Evolutionary conservation across 495 filamentous ascomycete species (phyloP).

Genomic region (Massariosphaeria phaeospora): DNA sequence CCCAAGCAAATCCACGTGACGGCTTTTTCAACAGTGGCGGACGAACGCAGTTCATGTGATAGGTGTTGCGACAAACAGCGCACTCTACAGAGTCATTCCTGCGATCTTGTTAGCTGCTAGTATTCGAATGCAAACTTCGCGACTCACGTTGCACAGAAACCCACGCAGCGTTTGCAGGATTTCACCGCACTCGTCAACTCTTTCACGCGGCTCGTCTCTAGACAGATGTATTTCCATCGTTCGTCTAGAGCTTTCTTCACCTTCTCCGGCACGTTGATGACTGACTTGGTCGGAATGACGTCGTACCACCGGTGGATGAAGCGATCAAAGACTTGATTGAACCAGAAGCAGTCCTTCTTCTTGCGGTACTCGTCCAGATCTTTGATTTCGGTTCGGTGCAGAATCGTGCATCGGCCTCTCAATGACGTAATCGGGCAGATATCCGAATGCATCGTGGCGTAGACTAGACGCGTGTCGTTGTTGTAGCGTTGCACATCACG

Average conservation of each 20-base stretch:
- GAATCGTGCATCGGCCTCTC: conserved; percentile 86
- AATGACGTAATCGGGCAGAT: conserved; percentile 86
- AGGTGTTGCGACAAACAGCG: conserved; percentile 87
- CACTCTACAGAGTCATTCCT: conserved; percentile 95
- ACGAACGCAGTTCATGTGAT: conserved; percentile 97
- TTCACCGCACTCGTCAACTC: conserved; percentile 96
- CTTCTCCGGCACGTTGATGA: conserved; percentile 91
- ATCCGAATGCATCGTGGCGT: conserved; percentile 98
- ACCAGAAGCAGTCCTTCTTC: conserved; percentile 84
- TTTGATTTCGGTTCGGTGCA: conserved; percentile 77
- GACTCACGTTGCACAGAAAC: conserved; percentile 86
- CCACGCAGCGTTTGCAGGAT: conserved; percentile 82
- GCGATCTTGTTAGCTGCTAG: conserved; percentile 14
- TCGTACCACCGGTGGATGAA: conserved; percentile 98
- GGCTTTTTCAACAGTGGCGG: conserved; percentile 93
- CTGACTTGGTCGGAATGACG: conserved; percentile 82
- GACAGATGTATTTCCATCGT: conserved; percentile 89
- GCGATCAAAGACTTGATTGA: conserved; percentile 93
- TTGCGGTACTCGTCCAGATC: conserved; percentile 81
- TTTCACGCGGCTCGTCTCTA: conserved; percentile 85
- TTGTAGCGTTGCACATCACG: conserved; percentile 91
- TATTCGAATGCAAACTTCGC: not conserved
- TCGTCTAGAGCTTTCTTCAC: conserved; percentile 94
- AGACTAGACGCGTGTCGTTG: conserved; percentile 81
- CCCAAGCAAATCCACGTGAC: conserved; percentile 96